These are phyloP conservation scores for Allium cepa DNA, from an alignment of 106 monocot genomes.

Conservation along the genomic window DNA sequence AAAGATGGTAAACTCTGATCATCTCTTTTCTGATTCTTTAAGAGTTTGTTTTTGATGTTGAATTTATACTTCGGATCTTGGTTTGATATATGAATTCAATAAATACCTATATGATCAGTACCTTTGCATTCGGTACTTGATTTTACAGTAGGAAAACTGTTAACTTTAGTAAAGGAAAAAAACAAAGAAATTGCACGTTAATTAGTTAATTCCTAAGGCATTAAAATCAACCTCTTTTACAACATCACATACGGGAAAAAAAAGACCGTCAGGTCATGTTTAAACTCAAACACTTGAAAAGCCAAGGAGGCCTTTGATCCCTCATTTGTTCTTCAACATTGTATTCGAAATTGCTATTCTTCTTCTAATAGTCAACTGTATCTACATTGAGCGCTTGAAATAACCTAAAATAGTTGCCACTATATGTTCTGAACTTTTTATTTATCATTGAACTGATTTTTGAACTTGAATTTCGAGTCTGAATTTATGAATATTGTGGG, in stretches of 20 bases:
- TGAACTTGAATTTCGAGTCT: no score
- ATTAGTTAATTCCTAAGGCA: not conserved
- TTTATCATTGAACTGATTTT: no score
- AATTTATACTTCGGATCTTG: no score
- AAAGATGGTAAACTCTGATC: no score
- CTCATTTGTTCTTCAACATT: slow-evolving; percentile 15
- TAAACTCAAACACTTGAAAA: slow-evolving; percentile 48
- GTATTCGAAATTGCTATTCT: slow-evolving; percentile 12
- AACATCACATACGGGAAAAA: not conserved
- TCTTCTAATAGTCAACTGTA: slow-evolving; percentile 5
- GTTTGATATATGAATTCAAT: no score
- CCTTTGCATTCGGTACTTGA: no score
- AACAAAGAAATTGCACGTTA: not conserved
- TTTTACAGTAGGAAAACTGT: not conserved
- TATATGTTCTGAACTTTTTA: not conserved
- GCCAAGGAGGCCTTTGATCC: slow-evolving; percentile 41
- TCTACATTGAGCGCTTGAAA: slow-evolving; percentile 13
- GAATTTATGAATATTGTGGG: no score
- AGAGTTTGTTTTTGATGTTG: no score
- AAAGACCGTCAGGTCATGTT: slow-evolving; percentile 38
- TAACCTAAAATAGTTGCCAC: slow-evolving; percentile 14
- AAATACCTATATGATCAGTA: no score
- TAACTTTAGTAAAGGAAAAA: not conserved
- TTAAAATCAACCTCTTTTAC: not conserved
- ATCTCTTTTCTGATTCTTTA: no score